Evolutionary conservation across 208 protist species (phyloP).

Genomic region (Novymonas esmeraldas): DNA sequence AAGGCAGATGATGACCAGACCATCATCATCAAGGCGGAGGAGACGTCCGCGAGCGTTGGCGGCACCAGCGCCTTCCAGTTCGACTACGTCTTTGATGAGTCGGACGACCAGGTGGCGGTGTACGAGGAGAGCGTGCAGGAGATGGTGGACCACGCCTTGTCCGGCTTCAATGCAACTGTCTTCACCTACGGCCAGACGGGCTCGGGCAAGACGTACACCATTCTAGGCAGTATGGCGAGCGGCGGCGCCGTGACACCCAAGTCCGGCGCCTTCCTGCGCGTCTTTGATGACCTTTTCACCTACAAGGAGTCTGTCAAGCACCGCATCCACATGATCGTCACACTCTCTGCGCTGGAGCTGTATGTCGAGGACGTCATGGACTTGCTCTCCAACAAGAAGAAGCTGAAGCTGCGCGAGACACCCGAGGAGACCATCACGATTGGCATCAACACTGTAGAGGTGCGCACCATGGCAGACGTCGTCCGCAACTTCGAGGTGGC

Average conservation of each 20-base stretch:
- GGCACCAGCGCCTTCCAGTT: conserved; percentile 67
- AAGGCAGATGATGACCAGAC: conserved; percentile 77
- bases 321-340: conserved; percentile 66
- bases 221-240: conserved; percentile 69
- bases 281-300: conserved; percentile 84
- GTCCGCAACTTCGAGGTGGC: conserved; percentile 72
- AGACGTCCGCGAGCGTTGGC: conserved; percentile 38
- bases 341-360: conserved; percentile 87
- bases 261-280: conserved; percentile 83
- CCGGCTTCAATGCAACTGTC: conserved; percentile 81
- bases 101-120: conserved; percentile 70
- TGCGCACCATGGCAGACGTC: conserved; percentile 76
- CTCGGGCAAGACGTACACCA: conserved; percentile 92
- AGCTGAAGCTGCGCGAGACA: conserved; percentile 83
- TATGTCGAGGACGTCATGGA: conserved; percentile 91
- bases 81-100: conserved; percentile 86
- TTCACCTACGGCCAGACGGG: conserved; percentile 93
- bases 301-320: conserved; percentile 56
- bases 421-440: conserved; percentile 72
- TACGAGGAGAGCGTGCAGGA: conserved; percentile 88
- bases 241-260: conserved; percentile 41
- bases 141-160: conserved; percentile 79
- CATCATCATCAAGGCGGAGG: conserved; percentile 72
- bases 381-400: conserved; percentile 76
- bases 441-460: conserved; percentile 66